These are phyloP conservation scores for Rosa rugosa DNA, from an alignment of 306 rosid species.

Conservation along the genomic window DNA sequence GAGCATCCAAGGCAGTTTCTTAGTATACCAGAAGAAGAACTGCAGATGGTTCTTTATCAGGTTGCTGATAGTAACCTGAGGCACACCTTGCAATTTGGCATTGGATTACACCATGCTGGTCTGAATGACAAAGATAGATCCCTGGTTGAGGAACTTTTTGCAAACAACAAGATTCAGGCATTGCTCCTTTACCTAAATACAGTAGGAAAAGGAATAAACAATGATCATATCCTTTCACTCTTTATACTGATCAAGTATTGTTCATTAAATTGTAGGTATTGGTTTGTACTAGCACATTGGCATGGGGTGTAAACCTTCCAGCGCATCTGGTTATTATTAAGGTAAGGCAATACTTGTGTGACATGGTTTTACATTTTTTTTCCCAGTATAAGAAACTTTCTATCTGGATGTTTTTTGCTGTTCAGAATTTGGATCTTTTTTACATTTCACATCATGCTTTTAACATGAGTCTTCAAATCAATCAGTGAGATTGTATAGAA, in stretches of 20 bases:
- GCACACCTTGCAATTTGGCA: constrained; percentile 96
- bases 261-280: constrained; percentile 53
- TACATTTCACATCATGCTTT: background rate
- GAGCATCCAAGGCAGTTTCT: constrained; percentile 89
- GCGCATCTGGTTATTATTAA: constrained; percentile 96
- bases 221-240: background rate
- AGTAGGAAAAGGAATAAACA: background rate
- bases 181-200: constrained; percentile 30
- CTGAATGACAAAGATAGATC: constrained; percentile 95
- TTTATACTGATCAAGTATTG: constrained; percentile 20
- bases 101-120: constrained; percentile 96
- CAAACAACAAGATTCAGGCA: constrained; percentile 96
- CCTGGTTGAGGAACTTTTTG: constrained; percentile 88
- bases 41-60: constrained; percentile 92
- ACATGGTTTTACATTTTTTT: constrained; percentile 20
- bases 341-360: constrained; percentile 43
- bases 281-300: constrained; percentile 96
- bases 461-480: background rate
- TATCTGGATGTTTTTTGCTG: background rate
- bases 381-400: background rate
- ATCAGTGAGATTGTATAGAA: background rate
- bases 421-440: background rate
- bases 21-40: constrained; percentile 75
- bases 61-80: constrained; percentile 86
- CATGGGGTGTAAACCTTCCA: constrained; percentile 99